Base-by-base conservation (phyloP, 2,329 filamentous ascomycete species). In the Ophiostoma quercus region DNA sequence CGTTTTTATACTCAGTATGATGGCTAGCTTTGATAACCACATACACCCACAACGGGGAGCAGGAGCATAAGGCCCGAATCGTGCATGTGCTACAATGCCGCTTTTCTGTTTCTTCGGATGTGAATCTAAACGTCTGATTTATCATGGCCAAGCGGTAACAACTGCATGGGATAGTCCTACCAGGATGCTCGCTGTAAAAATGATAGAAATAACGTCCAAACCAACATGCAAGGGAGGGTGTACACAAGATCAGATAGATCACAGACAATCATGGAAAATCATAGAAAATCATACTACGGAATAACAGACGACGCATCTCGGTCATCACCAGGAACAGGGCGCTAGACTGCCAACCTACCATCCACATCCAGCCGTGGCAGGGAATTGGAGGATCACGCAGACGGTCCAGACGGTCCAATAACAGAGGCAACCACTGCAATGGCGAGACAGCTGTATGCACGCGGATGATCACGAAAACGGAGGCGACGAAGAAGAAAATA, bases 41-140 rank as follows among this genome's bases (percentile, higher is more conserved):
- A 25, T 11, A 9, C 22, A 25, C n/a, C 51, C n/a, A 57, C 22
- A 19, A 12, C 47, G 47, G n/a, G 51, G 51, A 57, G 32, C 32
- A 63, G 60, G 32, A 37, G 32, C 60, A 19, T 16, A 63, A 37
- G 60, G 22, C 60, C 60, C 32, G 60, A 63, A 63, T 22, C 60
- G 32, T 63, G 29, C 32, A 63, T 63, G 32, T 37, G 32, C 60
- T 62, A 34, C 60, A 16, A 22, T 16, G 6, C 22, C 8, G 5
- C 14, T 34, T 11, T 60, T 25, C 14, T 9, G 22, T 14, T 19
- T 25, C 6, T 57, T 12, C 12, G 34, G 34, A 34, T 34, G 39
- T 12, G 6, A 12, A 8, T 11, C 2, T 3, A 12, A 2, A 14
- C 8, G 1, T 11, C n/a, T 22, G 51, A 29, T n/a, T n/a, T n/a